phyloP scores from a whole-genome alignment of 805 yeast species.

The Hanseniaspora clermontiae region DNA sequence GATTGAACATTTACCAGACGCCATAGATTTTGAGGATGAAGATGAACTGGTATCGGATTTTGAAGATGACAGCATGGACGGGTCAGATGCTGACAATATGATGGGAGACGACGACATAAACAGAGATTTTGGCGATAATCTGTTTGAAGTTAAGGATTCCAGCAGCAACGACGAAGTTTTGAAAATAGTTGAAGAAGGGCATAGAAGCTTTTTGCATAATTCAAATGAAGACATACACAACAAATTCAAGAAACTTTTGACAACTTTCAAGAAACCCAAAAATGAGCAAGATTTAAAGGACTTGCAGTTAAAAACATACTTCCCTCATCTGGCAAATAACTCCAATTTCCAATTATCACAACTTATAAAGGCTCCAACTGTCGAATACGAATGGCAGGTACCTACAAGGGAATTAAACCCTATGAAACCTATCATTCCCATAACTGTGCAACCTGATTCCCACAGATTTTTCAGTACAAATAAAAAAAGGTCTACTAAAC shows the following conservation, averaged over 20 bases:
- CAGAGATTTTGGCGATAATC: conserved; percentile 21
- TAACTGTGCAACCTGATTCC: conserved; percentile 7
- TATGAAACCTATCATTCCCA: conserved; percentile 41
- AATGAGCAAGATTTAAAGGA: conserved; percentile 20
- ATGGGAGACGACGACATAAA: conserved; percentile 14
- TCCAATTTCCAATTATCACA: conserved; percentile 43
- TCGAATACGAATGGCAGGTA: conserved; percentile 37
- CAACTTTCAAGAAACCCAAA: not conserved
- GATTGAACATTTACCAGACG: conserved; percentile 74
- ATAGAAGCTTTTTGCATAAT: not conserved
- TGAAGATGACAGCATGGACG: conserved; percentile 30
- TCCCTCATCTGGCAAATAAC: conserved; percentile 41
- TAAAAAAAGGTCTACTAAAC: conserved; percentile 6
- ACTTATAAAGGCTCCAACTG: conserved; percentile 38
- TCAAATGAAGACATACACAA: not conserved
- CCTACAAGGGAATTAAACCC: conserved; percentile 26
- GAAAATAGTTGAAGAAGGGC: not conserved
- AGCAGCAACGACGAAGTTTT: not conserved
- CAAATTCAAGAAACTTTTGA: not conserved
- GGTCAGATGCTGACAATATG: conserved; percentile 21
- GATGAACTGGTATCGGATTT: conserved; percentile 84
- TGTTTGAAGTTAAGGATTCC: conserved; percentile 8
- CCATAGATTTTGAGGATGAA: conserved; percentile 86
- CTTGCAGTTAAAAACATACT: conserved; percentile 33
- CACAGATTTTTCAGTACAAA: conserved; percentile 1